Percentiles rank a stretch among this genome's conserved stretches.
phyloP scores from a whole-genome alignment of 495 filamentous ascomycete genomes.

The Xylaria cubensis region DNA sequence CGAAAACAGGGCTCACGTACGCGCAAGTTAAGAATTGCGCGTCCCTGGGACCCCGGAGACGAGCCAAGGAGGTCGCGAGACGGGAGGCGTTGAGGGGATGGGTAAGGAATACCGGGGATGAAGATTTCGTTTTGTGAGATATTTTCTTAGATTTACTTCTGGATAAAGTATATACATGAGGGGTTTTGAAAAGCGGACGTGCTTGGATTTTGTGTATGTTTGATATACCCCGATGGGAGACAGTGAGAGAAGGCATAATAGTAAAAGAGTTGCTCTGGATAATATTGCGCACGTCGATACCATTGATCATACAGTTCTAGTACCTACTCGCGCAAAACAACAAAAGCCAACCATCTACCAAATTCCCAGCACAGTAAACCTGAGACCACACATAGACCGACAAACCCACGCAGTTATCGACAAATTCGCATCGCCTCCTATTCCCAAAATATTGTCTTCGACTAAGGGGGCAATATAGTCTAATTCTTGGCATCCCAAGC shows the following conservation, averaged over 20 bases:
- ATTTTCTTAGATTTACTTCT: neutral
- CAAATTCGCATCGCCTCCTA: neutral
- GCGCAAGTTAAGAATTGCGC: conserved; percentile 53
- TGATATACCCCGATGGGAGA: neutral
- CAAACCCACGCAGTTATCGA: neutral
- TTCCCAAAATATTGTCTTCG: neutral
- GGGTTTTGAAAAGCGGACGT: neutral
- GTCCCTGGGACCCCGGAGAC: conserved; percentile 48
- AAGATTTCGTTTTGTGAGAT: conserved; percentile 42
- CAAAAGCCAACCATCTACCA: neutral
- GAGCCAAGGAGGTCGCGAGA: conserved; percentile 60
- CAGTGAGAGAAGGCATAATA: too few species aligned
- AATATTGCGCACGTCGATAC: neutral
- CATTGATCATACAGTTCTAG: neutral
- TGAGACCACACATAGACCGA: neutral
- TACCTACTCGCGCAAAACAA: neutral
- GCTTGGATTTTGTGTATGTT: neutral
- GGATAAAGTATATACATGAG: neutral
- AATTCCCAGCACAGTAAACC: neutral
- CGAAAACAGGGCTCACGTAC: conserved; percentile 44
- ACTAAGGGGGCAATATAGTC: neutral
- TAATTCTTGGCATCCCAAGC: neutral
- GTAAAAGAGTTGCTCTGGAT: too few species aligned
- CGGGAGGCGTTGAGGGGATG: conserved; percentile 60
- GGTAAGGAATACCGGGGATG: conserved; percentile 65